Evolutionary conservation across 805 yeast species (phyloP), one percentile per base, ranked within the genome.

Genomic region (Yarrowia osloensis): DNA sequence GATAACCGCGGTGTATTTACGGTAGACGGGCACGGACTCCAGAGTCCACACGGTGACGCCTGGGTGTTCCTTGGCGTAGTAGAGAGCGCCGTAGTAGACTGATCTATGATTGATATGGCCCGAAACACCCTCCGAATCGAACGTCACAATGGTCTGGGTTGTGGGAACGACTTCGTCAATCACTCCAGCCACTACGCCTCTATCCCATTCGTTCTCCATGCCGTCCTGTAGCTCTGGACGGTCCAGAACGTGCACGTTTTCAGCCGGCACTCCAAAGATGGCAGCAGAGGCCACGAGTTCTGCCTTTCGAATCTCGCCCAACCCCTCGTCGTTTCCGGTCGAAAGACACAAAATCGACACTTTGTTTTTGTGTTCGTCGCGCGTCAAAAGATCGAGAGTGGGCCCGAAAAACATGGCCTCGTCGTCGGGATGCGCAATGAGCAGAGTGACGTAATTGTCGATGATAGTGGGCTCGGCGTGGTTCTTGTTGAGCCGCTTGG

Each of bases 391-490:
- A 8, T 84, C 75, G 35, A 92, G 70, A 0, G 93, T 81, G 0
- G 99, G 99, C 0, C 91, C 86, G 73, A 95, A 95, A 77, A 95
- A 95, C 99, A 95, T 95, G 63, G 91, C 93, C 77, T 95, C 99
- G 76, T 95, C 99, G 77, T 95, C 99, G 0, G 99, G 99, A 77
- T 95, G 99, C 0, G 97, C 97, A 46, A 92, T 87, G 13, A 94
- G 78, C 54, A 88, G 78, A 31, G 76, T 69, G 35, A 77, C 68
- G 22, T 72, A 66, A 63, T 70, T 68, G 68, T 69, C 69, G 42
- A 35, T 22, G n/a, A 61, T 44, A 13, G 52, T 15, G 2, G 35
- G 49, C 28, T 39, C 50, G n/a, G 42, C 61, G 31, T 19, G 19
- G 28, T 28, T 40, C 9, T 7, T 40, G 42, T 39, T 39, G 37